Base-by-base conservation (phyloP, 495 filamentous ascomycete genomes). In the Sphaerosporella brunnea region DNA sequence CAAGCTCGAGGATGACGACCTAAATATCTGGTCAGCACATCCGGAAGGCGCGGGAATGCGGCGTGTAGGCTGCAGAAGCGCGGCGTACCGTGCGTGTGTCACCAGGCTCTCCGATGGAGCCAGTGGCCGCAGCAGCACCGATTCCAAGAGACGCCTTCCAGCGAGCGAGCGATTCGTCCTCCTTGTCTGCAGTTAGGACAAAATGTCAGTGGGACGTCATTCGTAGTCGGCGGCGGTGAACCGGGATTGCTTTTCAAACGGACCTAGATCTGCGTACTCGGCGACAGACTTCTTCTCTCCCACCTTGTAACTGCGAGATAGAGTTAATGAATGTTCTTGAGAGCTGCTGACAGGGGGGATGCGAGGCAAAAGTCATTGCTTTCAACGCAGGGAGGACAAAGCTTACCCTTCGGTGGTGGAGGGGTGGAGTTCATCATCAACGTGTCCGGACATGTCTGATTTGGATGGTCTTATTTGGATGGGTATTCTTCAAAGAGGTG, bases 111-210 rank as follows among this genome's bases (percentile, higher is more conserved):
- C 66, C 70, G 39, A 73, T 69, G 25, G 79, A 76, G 2, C 78
- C 65, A 30, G 69, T 67, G 26, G 60, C 55, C 38, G 68, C 69
- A 47, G 67, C 60, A 39, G 68, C 70, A 54, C 83, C 78, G 39
- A 96, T 73, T 51, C 92, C 90, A 26, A 97, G 76, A 2, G 90
- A 95, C 56, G 84, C 77, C 70, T 97, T 97, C 83, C 90, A 97
- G 52, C 87, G 82, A 64, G 87, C 79, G 59, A 97, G 77, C 51
- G 88, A 85, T 63, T 96, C 87, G 65, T 97, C 90, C 53, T 80
- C 63, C 47, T 69, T 70, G 64, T 79, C 75, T 78, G 30, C 35
- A 21, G 4, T 3, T 15, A 3, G 30, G 5, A 16, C 2, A 8
- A 23, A 13, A 13, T 18, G 23, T 19, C 30, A 34, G 37, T n/a